Conservation (phyloP, 345 rosid genomes). For the Ricinus communis region DNA sequence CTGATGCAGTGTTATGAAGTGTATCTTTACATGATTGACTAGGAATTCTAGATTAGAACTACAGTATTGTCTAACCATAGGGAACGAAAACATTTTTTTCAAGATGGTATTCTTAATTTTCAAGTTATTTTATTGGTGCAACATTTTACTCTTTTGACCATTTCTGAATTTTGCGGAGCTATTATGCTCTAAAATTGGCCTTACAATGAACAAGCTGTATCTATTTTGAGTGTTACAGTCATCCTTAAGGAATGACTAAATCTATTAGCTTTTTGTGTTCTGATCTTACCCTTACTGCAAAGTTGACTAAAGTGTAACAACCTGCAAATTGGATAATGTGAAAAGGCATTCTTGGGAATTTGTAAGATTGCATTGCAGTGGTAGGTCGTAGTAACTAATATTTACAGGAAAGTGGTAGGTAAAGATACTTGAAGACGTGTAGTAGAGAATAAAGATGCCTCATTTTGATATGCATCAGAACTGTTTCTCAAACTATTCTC, state of each 20-base stretch:
- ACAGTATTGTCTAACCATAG: no score
- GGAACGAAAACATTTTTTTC: no score
- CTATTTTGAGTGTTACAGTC: neutral
- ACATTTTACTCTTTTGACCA: neutral
- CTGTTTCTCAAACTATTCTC: conserved; percentile 1
- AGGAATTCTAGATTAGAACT: no score
- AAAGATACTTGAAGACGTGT: neutral
- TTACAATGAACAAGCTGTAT: neutral
- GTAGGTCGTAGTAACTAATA: no score
- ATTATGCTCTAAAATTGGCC: neutral
- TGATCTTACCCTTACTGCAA: neutral
- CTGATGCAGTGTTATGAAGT: no score
- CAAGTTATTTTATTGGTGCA: neutral
- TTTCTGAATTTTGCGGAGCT: neutral
- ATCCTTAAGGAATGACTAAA: neutral
- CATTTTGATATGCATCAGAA: neutral
- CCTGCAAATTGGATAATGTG: neutral
- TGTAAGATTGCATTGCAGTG: neutral
- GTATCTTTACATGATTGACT: no score
- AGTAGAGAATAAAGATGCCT: neutral
- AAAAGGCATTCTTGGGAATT: neutral
- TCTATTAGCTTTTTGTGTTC: neutral
- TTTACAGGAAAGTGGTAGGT: neutral
- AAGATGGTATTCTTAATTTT: neutral
- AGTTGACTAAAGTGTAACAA: no score